These are phyloP conservation scores for Sisymbrium irio DNA, from an alignment of 345 rosid species.

Conservation along the genomic window DNA sequence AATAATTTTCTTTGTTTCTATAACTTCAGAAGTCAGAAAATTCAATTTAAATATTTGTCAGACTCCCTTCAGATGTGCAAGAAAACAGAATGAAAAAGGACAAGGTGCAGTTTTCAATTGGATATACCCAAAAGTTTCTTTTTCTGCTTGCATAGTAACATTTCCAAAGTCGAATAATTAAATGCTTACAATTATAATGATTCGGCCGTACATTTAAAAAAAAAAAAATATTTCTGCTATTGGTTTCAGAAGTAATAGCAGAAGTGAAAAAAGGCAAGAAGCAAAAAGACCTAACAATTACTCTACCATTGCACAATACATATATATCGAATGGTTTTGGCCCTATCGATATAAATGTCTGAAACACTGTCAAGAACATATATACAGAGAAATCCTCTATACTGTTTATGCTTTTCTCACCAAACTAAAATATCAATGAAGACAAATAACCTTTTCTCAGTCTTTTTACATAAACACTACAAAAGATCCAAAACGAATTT, in stretches of 20 bases:
- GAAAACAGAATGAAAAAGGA: slow-evolving; percentile 7
- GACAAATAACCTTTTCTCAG: slow-evolving; percentile 8
- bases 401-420: not conserved
- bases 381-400: not conserved
- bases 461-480: slow-evolving; percentile 6
- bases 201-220: slow-evolving; percentile 1
- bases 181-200: not conserved
- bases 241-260: not conserved
- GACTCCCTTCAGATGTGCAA: not conserved
- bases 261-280: slow-evolving; percentile 10
- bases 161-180: slow-evolving; percentile 7
- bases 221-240: not conserved
- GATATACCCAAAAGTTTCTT: slow-evolving; percentile 12
- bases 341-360: slow-evolving; percentile 13
- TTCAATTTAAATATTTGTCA: not conserved
- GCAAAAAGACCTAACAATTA: not conserved
- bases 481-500: slow-evolving; percentile 11
- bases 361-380: not conserved
- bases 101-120: not conserved
- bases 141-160: slow-evolving; percentile 14
- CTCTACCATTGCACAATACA: not conserved
- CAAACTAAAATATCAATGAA: slow-evolving; percentile 11
- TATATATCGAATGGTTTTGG: slow-evolving; percentile 11
- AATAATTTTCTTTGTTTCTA: not conserved
- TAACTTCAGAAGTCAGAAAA: not conserved